These are phyloP conservation scores for Aphanocladium album DNA, from an alignment of 2,329 filamentous ascomycete species.

Conservation along the genomic window DNA sequence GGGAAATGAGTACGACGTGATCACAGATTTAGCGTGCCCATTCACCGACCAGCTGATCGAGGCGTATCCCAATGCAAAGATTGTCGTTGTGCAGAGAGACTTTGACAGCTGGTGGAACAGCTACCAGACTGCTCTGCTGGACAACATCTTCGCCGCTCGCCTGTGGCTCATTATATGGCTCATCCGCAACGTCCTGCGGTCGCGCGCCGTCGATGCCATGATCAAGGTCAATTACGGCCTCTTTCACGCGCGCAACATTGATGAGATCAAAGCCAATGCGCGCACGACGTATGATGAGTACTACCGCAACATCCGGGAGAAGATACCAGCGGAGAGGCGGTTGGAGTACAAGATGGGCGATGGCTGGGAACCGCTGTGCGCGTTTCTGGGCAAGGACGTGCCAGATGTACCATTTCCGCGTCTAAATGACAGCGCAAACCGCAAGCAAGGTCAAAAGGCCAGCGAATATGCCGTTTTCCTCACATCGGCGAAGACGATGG, in stretches of 20 bases:
- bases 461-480: not conserved
- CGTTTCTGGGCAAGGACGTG: conserved; percentile 27
- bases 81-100: conserved; percentile 25
- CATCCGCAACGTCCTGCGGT: not conserved
- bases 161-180: not conserved
- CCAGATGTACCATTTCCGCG: conserved; percentile 25
- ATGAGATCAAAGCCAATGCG: conserved; percentile 7
- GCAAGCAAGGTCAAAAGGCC: not conserved
- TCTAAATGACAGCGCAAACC: conserved; percentile 20
- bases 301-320: conserved; percentile 21
- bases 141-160: conserved; percentile 17
- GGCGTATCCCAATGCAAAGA: conserved; percentile 26
- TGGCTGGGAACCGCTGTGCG: conserved; percentile 31
- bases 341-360: conserved; percentile 25
- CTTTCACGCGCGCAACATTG: not conserved
- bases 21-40: conserved; percentile 22
- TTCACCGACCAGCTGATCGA: conserved; percentile 22
- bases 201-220: conserved; percentile 14
- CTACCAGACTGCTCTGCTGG: conserved; percentile 18
- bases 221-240: conserved; percentile 2
- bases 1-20: conserved; percentile 20
- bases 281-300: conserved; percentile 23
- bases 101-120: conserved; percentile 22
- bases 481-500: not conserved
- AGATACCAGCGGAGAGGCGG: conserved; percentile 19